phyloP scores from a whole-genome alignment of 306 rosid species.

The Vigna radiata region DNA sequence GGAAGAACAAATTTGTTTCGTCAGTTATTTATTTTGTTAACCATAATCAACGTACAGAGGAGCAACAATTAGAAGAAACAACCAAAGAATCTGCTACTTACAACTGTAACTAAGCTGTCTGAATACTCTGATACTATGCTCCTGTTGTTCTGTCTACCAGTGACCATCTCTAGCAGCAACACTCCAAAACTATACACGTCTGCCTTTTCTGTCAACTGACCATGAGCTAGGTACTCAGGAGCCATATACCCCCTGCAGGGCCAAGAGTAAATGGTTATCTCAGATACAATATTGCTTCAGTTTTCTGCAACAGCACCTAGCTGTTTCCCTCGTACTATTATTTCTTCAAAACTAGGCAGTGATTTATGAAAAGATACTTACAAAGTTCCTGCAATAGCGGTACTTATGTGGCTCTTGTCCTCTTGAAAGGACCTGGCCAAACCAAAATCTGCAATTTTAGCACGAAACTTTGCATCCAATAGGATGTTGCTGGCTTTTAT shows the following conservation, averaged over 20 bases:
- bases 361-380: slow-evolving; percentile 44
- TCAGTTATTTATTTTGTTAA: slow-evolving; percentile 8
- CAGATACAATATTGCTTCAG: slow-evolving; percentile 13
- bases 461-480: slow-evolving; percentile 73
- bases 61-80: slow-evolving; percentile 28
- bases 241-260: slow-evolving; percentile 86
- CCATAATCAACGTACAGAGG: slow-evolving; percentile 14
- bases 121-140: slow-evolving; percentile 72
- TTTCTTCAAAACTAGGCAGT: background rate
- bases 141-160: slow-evolving; percentile 76
- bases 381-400: slow-evolving; percentile 96
- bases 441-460: slow-evolving; percentile 98
- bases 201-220: slow-evolving; percentile 87
- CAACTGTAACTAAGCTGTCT: slow-evolving; percentile 75
- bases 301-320: slow-evolving; percentile 1
- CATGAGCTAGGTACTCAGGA: slow-evolving; percentile 95
- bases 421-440: slow-evolving; percentile 90
- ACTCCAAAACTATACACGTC: slow-evolving; percentile 92
- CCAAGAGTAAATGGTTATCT: background rate
- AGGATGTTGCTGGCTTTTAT: slow-evolving; percentile 93
- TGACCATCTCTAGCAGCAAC: slow-evolving; percentile 74
- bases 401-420: slow-evolving; percentile 91
- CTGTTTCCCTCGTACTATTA: background rate
- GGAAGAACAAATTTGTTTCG: slow-evolving; percentile 2
- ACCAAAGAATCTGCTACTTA: slow-evolving; percentile 48